Base-by-base conservation (phyloP, 805 yeast genomes). In the Suhomyces xylopsoci region DNA sequence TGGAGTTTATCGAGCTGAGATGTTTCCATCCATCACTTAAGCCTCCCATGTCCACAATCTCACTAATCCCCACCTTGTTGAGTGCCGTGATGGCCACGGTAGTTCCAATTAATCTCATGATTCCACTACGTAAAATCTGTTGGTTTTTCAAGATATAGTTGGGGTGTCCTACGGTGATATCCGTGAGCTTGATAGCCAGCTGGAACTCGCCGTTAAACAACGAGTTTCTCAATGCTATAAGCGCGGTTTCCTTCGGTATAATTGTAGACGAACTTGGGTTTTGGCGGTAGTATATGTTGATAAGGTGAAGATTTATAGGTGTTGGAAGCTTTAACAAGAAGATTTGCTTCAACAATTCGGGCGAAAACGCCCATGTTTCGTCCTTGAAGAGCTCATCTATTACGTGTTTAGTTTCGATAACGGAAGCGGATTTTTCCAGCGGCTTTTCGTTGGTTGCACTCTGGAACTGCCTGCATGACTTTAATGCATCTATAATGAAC, bases 181-280 rank as follows among this genome's bases (percentile, higher is more conserved):
- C 88, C 20, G 88, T 73, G 44, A 86, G 65, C 46, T 74, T 73
- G 40, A 86, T 65, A 0, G 91, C 89, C 42, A 73, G 71, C 25
- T 76, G 73, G 53, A 84, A 73, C 47, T 85, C 82, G 1, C 82
- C 87, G 55, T 81, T 74, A 67, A 76, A 84, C 2, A 87, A 64
- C n/a, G 83, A 73, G 42, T 76, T 65, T 17, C 92, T 65, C 55
- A 87, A 80, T 3, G 91, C 88, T n/a, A 87, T 78, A 71, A 84
- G 73, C 3, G 86, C 83, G 0, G 69, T 62, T 0, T 67, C 63
- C 47, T 68, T 66, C 8, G 69, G 71, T 8, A 83, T 71, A 40
- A 49, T 22, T 2, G 55, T 49, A 2, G 34, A 10, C 1, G 20
- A 12, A 10, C 26, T 51, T 2, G 64, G 60, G 48, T 58, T 60